Percentiles rank a stretch among this genome's conserved stretches.
These are phyloP conservation scores for Pharnaceum exiguum DNA, from an alignment of 148 eudicot species.

Conservation along the genomic window DNA sequence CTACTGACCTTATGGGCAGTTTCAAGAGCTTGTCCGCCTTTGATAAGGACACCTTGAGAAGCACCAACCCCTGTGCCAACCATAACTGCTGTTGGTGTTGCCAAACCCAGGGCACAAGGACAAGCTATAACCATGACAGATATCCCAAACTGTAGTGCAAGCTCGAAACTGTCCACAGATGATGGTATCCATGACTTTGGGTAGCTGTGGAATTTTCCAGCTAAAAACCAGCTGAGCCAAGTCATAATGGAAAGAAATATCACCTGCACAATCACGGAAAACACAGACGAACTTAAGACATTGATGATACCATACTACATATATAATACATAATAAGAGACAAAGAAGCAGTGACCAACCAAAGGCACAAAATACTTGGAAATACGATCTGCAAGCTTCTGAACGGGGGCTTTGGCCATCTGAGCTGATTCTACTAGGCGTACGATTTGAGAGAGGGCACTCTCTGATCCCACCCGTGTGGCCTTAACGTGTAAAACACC, in stretches of 20 bases:
- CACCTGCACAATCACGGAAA: conserved; percentile 44
- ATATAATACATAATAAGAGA: background rate
- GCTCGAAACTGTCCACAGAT: conserved; percentile 89
- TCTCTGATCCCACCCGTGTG: conserved; percentile 86
- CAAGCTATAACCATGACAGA: conserved; percentile 99
- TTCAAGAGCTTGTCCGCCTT: conserved; percentile 96
- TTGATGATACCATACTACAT: background rate
- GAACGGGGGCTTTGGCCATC: conserved; percentile 99
- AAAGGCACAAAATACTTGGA: conserved; percentile 89
- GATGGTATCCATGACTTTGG: conserved; percentile 93
- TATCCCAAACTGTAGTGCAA: conserved; percentile 93
- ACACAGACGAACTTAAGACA: background rate
- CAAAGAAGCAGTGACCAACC: conserved; percentile 32
- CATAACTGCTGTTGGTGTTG: conserved; percentile 99
- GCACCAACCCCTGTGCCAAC: conserved; percentile 99
- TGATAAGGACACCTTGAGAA: conserved; percentile 92
- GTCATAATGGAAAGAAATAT: conserved; percentile 61
- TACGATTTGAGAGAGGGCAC: conserved; percentile 92
- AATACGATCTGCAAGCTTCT: conserved; percentile 88
- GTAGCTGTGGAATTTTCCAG: conserved; percentile 62
- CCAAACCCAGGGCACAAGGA: conserved; percentile 98
- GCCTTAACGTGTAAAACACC: conserved; percentile 84
- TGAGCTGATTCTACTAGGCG: conserved; percentile 96
- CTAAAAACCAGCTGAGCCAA: conserved; percentile 81
- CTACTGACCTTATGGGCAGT: conserved; percentile 73